Percentiles rank a stretch among this genome's conserved stretches.
phyloP scores from a whole-genome alignment of 1,284 basidiomycete species.

The Boletus semigastroideus region DNA sequence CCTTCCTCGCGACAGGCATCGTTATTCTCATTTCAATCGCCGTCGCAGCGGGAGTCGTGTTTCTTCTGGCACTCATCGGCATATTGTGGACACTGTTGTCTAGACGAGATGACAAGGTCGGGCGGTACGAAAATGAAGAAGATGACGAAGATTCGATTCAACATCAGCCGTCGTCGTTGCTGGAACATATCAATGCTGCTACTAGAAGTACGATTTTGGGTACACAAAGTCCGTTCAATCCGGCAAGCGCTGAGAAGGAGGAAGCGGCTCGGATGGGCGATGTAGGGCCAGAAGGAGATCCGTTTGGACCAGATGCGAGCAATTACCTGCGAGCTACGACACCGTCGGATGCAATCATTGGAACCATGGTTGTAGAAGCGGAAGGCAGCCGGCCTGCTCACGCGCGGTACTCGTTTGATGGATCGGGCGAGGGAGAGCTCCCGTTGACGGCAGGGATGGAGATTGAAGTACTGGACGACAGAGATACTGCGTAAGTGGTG shows the following conservation, averaged over 20 bases:
- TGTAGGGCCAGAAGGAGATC: slow-evolving; percentile 35
- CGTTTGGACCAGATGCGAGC: slow-evolving; percentile 70
- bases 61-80: slow-evolving; percentile 85
- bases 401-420: slow-evolving; percentile 80
- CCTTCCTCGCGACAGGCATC: slow-evolving; percentile 86
- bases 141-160: slow-evolving; percentile 74
- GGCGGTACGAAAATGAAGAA: slow-evolving; percentile 63
- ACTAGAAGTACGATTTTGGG: slow-evolving; percentile 77
- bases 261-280: slow-evolving; percentile 41
- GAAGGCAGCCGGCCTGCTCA: slow-evolving; percentile 71
- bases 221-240: slow-evolving; percentile 47
- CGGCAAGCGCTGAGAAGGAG: slow-evolving; percentile 51
- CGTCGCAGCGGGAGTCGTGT: slow-evolving; percentile 92
- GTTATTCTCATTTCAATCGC: slow-evolving; percentile 98
- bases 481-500: slow-evolving; percentile 71
- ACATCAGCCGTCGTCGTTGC: slow-evolving; percentile 74
- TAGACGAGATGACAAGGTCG: slow-evolving; percentile 66
- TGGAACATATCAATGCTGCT: slow-evolving; percentile 88
- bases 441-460: slow-evolving; percentile 68
- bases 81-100: slow-evolving; percentile 89
- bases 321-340: slow-evolving; percentile 76
- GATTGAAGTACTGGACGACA: slow-evolving; percentile 75
- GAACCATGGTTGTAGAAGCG: slow-evolving; percentile 55
- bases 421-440: slow-evolving; percentile 73
- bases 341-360: slow-evolving; percentile 69